Conservation (phyloP, 176 grass and related monocot species). For the Saccharum spontaneum region DNA sequence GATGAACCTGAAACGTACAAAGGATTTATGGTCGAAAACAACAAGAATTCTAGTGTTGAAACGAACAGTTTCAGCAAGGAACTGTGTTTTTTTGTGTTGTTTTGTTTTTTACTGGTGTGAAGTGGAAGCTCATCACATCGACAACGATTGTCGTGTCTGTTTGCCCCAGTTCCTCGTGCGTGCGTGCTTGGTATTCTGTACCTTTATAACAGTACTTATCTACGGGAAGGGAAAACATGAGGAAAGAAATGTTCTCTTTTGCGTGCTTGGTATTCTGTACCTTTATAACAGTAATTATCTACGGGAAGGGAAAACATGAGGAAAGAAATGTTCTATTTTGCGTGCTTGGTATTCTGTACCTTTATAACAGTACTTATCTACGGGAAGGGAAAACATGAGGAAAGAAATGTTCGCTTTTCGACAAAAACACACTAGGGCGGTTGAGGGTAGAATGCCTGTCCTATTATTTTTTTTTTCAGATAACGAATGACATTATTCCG, state of each 20-base stretch:
- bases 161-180: slow-evolving; percentile 15
- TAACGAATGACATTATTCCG: neutral
- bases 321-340: neutral
- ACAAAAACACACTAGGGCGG: neutral
- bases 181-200: slow-evolving; percentile 16
- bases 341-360: slow-evolving; percentile 1
- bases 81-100: too few relatives aligned
- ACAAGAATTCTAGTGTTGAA: neutral
- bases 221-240: neutral
- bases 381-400: too few relatives aligned
- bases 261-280: neutral
- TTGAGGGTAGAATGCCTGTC: neutral
- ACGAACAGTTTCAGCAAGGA: neutral
- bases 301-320: neutral
- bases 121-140: neutral
- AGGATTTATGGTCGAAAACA: slow-evolving; percentile 13
- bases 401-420: neutral
- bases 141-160: neutral
- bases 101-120: neutral
- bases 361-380: neutral
- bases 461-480: neutral
- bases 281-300: neutral
- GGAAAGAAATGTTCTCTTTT: neutral
- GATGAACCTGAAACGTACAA: slow-evolving; percentile 14
- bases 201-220: neutral